These are phyloP conservation scores for Cyclotella choctawhatcheeana DNA, from an alignment of 108 stramenopile genomes.

Conservation along the genomic window DNA sequence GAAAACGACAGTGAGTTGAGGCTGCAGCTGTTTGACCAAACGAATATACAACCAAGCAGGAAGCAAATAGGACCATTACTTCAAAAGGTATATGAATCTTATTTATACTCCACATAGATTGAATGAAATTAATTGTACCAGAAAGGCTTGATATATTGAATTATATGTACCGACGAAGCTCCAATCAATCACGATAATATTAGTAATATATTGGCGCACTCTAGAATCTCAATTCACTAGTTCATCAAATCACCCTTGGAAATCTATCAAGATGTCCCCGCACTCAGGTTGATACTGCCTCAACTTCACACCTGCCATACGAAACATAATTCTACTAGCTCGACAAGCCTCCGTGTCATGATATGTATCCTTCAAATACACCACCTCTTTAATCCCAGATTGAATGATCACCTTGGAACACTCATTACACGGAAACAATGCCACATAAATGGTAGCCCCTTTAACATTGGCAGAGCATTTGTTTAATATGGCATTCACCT, in stretches of 20 bases:
- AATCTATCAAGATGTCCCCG: slow-evolving; percentile 29
- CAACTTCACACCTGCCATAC: slow-evolving; percentile 83
- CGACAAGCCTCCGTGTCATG: slow-evolving; percentile 82
- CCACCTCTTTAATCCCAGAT: slow-evolving; percentile 92
- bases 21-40: slow-evolving; percentile 57
- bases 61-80: slow-evolving; percentile 85
- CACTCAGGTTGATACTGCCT: slow-evolving; percentile 56
- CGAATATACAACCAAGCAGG: slow-evolving; percentile 66
- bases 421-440: slow-evolving; percentile 97
- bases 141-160: too few species aligned
- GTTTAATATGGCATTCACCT: slow-evolving; percentile 98
- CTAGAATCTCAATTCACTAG: too few species aligned
- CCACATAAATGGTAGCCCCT: slow-evolving; percentile 91
- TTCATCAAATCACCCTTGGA: too few species aligned
- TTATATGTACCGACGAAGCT: too few species aligned
- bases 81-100: slow-evolving; percentile 41
- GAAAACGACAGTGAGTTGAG: slow-evolving; percentile 18
- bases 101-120: too few species aligned
- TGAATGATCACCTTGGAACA: slow-evolving; percentile 98
- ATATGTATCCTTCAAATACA: slow-evolving; percentile 95
- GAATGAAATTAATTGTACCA: too few species aligned
- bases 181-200: too few species aligned
- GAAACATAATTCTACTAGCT: slow-evolving; percentile 93
- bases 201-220: too few species aligned
- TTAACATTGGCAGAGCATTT: slow-evolving; percentile 88